These are phyloP conservation scores for Globisporangium cystogenes DNA, from an alignment of 352 stramenopile genomes.

Conservation along the genomic window DNA sequence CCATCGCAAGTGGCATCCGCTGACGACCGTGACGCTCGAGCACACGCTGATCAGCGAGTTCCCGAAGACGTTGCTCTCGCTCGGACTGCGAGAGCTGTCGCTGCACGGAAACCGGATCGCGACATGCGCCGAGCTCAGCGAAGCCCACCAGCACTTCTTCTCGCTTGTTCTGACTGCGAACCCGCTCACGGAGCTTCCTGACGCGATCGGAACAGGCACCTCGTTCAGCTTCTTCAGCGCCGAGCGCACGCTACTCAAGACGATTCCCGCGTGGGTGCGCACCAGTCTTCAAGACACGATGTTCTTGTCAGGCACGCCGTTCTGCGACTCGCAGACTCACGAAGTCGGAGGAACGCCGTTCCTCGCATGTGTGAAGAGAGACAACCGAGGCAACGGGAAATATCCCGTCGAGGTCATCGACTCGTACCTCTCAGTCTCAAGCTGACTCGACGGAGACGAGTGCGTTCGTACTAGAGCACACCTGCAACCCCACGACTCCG, in stretches of 20 bases:
- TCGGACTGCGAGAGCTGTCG: neutral
- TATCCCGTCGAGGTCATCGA: neutral
- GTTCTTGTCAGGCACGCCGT: constrained; percentile 1
- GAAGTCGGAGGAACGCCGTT: neutral
- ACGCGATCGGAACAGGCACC: neutral
- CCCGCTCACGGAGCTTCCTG: neutral
- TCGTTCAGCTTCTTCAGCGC: neutral
- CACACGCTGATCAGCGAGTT: constrained; percentile 10
- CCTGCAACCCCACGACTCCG: no score
- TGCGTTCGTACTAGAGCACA: no score
- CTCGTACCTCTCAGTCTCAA: no score
- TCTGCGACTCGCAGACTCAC: neutral
- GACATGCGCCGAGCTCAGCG: neutral
- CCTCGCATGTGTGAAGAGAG: neutral
- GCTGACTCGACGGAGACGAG: no score
- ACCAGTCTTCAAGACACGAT: neutral
- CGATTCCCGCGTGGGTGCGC: neutral
- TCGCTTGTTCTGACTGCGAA: constrained; percentile 2
- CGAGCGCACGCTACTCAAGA: constrained; percentile 1
- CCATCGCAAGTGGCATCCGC: constrained; percentile 8
- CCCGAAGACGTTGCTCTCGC: neutral
- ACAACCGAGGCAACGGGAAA: neutral
- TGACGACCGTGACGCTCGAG: constrained; percentile 18
- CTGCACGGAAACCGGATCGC: neutral
- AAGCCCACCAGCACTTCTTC: neutral